Percentiles rank a stretch among this genome's conserved stretches.
Conservation (phyloP, 2,329 filamentous ascomycete genomes). For the Penicillium polonicum region DNA sequence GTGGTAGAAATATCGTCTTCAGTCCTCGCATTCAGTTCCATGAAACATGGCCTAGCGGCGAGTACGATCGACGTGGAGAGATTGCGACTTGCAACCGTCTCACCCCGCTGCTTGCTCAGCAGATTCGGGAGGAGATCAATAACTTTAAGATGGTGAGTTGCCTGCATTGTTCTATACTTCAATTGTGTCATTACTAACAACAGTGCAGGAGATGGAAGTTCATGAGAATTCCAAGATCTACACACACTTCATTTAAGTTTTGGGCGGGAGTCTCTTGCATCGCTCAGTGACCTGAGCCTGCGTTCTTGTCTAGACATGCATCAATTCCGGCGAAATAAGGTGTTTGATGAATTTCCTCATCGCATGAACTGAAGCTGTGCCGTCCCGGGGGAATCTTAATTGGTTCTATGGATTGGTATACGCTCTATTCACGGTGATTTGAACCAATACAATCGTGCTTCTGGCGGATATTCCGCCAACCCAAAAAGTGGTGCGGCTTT, state of each 20-base stretch:
- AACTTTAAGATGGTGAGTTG: slow-evolving; percentile 93
- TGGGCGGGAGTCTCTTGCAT: slow-evolving; percentile 29
- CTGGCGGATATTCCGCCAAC: slow-evolving; percentile 1
- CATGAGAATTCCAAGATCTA: slow-evolving; percentile 99
- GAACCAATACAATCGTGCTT: slow-evolving; percentile 4
- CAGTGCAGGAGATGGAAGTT: slow-evolving; percentile 93
- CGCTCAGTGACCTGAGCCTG: slow-evolving; percentile 14
- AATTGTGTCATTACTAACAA: slow-evolving; percentile 34
- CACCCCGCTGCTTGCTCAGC: slow-evolving; percentile 94
- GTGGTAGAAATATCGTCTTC: slow-evolving; percentile 64
- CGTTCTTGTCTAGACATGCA: slow-evolving; percentile 30
- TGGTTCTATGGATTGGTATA: neutral
- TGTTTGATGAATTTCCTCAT: slow-evolving; percentile 20
- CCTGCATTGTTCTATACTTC: neutral
- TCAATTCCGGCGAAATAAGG: slow-evolving; percentile 24
- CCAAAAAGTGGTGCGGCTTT: slow-evolving; percentile 18
- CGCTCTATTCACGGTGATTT: neutral
- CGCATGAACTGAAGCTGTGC: neutral
- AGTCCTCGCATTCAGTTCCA: slow-evolving; percentile 92
- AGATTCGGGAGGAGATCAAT: slow-evolving; percentile 99
- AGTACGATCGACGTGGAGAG: slow-evolving; percentile 94
- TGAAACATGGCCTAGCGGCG: slow-evolving; percentile 92
- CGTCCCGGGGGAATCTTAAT: neutral
- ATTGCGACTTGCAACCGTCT: slow-evolving; percentile 97
- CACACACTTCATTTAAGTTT: slow-evolving; percentile 94